phyloP scores from a whole-genome alignment of 1,139 yeast genomes.

The Hansenula lynferdii region DNA sequence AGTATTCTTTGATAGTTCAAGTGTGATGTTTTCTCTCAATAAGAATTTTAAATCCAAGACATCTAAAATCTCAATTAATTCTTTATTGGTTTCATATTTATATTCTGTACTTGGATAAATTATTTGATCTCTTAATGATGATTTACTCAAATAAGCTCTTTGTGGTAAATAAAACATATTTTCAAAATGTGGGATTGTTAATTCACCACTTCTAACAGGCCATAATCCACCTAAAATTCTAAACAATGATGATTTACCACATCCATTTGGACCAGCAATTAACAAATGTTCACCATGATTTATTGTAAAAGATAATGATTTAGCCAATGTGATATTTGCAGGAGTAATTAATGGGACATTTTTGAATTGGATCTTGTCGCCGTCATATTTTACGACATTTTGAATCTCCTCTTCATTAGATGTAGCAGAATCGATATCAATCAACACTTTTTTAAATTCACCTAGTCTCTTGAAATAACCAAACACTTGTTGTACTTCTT shows the following conservation, averaged over 20 bases:
- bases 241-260: slow-evolving; percentile 90
- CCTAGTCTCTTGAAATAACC: slow-evolving; percentile 81
- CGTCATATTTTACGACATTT: slow-evolving; percentile 37
- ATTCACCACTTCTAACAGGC: slow-evolving; percentile 67
- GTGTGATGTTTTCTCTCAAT: slow-evolving; percentile 32
- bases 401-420: slow-evolving; percentile 13
- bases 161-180: slow-evolving; percentile 87
- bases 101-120: slow-evolving; percentile 70
- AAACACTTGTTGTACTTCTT: slow-evolving; percentile 75
- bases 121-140: slow-evolving; percentile 79
- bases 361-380: slow-evolving; percentile 64
- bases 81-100: slow-evolving; percentile 48
- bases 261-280: slow-evolving; percentile 94
- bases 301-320: slow-evolving; percentile 62
- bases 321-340: slow-evolving; percentile 68
- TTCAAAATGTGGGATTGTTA: slow-evolving; percentile 60
- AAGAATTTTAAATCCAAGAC: slow-evolving; percentile 56
- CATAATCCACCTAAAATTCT: slow-evolving; percentile 90
- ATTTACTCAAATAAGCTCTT: slow-evolving; percentile 71
- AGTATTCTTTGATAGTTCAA: slow-evolving; percentile 25
- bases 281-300: slow-evolving; percentile 80
- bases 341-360: slow-evolving; percentile 82
- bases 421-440: slow-evolving; percentile 37
- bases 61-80: slow-evolving; percentile 56
- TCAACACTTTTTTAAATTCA: slow-evolving; percentile 63